Evolutionary conservation across 164 flowering plant species (phyloP).

Genomic region (Umbilicus rupestris): DNA sequence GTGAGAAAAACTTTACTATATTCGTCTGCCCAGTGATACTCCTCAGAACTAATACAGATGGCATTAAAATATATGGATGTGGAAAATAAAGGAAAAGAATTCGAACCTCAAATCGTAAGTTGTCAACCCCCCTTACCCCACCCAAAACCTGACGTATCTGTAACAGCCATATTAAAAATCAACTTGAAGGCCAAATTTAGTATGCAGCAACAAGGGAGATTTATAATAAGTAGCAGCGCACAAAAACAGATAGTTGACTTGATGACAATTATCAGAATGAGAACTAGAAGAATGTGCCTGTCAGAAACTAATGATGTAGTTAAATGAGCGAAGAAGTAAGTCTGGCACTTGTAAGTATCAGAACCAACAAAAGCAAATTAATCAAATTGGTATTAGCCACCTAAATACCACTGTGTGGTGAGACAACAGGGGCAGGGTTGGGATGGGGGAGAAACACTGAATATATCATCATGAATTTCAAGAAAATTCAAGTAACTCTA

Average conservation of each 20-base stretch:
- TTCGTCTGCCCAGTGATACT: background rate
- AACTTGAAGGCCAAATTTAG: slow-evolving; percentile 1
- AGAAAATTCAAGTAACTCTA: background rate
- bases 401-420: too few relatives aligned
- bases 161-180: background rate
- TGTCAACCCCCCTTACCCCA: slow-evolving; percentile 44
- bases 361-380: background rate
- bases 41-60: background rate
- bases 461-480: background rate
- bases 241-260: background rate
- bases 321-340: background rate
- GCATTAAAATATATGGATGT: background rate
- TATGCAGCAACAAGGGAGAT: background rate
- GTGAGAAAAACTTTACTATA: background rate
- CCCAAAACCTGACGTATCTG: slow-evolving; percentile 51
- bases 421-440: too few relatives aligned
- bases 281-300: background rate
- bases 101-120: slow-evolving; percentile 37
- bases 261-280: too few relatives aligned
- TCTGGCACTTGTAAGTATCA: background rate
- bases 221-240: background rate
- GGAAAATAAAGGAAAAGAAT: slow-evolving; percentile 12
- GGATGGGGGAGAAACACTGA: background rate
- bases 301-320: slow-evolving; percentile 2
- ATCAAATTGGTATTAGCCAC: background rate